Evolutionary conservation across 768 basidiomycete genomes (phyloP).

Genomic region (Suillus brevipes): DNA sequence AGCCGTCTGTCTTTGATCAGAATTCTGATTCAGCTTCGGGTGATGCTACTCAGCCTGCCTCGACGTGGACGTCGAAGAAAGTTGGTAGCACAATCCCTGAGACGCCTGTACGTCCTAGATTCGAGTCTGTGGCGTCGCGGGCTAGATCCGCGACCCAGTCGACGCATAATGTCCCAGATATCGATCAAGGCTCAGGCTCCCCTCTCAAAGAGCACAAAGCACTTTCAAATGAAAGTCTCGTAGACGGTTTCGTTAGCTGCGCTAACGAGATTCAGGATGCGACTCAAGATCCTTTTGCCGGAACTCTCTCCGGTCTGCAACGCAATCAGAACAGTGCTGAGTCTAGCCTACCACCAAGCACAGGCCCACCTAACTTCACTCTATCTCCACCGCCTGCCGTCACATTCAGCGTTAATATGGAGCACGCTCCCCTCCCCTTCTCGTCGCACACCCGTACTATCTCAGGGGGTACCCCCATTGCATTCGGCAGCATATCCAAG

Average conservation of each 20-base stretch:
- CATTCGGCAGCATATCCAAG: slow-evolving; percentile 5
- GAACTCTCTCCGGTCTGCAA: background rate
- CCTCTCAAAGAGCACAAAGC: slow-evolving; percentile 7
- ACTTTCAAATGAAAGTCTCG: background rate
- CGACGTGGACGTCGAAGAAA: slow-evolving; percentile 10
- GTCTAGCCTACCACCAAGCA: background rate
- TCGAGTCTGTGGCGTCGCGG: slow-evolving; percentile 18
- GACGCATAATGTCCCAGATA: slow-evolving; percentile 9
- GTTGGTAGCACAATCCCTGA: slow-evolving; percentile 15
- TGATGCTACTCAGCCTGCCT: background rate
- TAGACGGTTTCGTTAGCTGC: background rate
- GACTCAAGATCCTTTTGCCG: background rate
- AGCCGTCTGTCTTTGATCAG: slow-evolving; percentile 16
- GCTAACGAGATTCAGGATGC: background rate
- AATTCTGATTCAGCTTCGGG: background rate
- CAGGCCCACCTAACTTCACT: background rate
- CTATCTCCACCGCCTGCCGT: background rate
- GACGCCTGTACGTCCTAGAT: slow-evolving; percentile 21
- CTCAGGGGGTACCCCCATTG: slow-evolving; percentile 1
- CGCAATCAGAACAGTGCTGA: background rate
- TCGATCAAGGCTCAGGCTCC: slow-evolving; percentile 8
- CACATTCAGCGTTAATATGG: background rate
- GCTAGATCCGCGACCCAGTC: slow-evolving; percentile 18
- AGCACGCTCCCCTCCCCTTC: slow-evolving; percentile 11
- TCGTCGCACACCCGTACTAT: slow-evolving; percentile 10